Evolutionary conservation across 129 eudicot genomes (phyloP).

Genomic region (Centrapalus pauciflorus): DNA sequence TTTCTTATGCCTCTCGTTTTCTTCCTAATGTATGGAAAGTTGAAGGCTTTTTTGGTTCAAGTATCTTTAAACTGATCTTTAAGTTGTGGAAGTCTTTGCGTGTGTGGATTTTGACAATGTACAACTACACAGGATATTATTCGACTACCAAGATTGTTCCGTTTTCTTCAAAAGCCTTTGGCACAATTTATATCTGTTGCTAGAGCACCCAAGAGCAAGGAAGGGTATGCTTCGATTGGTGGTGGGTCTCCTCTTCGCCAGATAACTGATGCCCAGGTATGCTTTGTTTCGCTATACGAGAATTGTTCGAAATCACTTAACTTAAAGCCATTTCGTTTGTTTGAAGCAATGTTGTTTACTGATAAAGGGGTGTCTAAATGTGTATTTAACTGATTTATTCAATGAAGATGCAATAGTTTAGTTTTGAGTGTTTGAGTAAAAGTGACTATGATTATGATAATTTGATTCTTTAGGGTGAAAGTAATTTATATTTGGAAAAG

Average conservation of each 20-base stretch:
- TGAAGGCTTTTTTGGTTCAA: not conserved
- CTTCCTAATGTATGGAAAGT: not conserved
- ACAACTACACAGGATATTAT: slow-evolving; percentile 74
- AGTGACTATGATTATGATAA: too few species aligned
- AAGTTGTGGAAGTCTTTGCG: not conserved
- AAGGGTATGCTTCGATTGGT: slow-evolving; percentile 98
- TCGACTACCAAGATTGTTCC: slow-evolving; percentile 87
- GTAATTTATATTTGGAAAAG: too few species aligned
- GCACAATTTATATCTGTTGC: slow-evolving; percentile 92
- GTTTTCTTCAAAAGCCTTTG: slow-evolving; percentile 94
- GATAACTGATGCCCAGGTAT: slow-evolving; percentile 94
- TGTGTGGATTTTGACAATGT: slow-evolving; percentile 1
- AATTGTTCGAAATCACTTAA: not conserved
- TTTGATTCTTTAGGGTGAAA: too few species aligned
- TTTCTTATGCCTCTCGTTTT: not conserved
- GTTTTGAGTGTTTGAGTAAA: too few species aligned
- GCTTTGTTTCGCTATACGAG: slow-evolving; percentile 2
- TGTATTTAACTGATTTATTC: too few species aligned
- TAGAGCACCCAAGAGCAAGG: slow-evolving; percentile 98
- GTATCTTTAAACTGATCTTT: not conserved
- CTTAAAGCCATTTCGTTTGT: not conserved
- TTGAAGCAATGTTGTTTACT: too few species aligned
- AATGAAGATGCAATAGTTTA: too few species aligned
- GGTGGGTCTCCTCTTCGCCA: slow-evolving; percentile 98
- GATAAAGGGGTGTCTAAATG: too few species aligned